Percentiles rank a stretch among this genome's conserved stretches.
phyloP scores from a whole-genome alignment of 148 eudicot species.

The Arbutus unedo region DNA sequence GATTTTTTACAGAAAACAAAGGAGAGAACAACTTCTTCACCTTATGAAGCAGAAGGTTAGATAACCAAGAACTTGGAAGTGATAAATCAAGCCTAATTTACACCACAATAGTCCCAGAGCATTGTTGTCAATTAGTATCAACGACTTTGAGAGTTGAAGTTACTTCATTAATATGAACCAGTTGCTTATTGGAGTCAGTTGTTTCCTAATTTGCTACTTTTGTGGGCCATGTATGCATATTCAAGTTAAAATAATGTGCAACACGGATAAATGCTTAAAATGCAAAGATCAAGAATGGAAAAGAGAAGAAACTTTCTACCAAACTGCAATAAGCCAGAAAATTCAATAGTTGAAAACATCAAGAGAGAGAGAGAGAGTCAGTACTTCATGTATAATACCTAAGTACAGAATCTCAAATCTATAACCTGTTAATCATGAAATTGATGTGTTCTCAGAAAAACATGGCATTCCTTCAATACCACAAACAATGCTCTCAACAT shows the following conservation, averaged over 20 bases:
- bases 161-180: background rate
- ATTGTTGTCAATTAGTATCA: background rate
- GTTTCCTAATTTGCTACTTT: too few relatives aligned
- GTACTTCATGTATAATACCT: background rate
- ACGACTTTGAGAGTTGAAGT: background rate
- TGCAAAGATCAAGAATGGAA: conserved; percentile 5
- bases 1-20: background rate
- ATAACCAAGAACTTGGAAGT: background rate
- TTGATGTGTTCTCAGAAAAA: background rate
- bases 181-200: background rate
- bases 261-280: background rate
- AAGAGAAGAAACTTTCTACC: conserved; percentile 11
- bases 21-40: background rate
- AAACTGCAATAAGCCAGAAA: background rate
- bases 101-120: background rate
- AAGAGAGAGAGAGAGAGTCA: background rate
- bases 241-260: background rate
- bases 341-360: background rate
- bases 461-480: background rate
- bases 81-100: background rate
- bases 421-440: background rate
- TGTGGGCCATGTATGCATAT: too few relatives aligned
- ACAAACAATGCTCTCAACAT: background rate
- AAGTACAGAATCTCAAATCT: background rate
- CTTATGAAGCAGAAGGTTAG: background rate